A percentile compares a stretch with the other conserved stretches of the same genome.
Conservation (phyloP, 371 early-diverging fungal genomes). For the Dinochytrium kinnereticum region DNA sequence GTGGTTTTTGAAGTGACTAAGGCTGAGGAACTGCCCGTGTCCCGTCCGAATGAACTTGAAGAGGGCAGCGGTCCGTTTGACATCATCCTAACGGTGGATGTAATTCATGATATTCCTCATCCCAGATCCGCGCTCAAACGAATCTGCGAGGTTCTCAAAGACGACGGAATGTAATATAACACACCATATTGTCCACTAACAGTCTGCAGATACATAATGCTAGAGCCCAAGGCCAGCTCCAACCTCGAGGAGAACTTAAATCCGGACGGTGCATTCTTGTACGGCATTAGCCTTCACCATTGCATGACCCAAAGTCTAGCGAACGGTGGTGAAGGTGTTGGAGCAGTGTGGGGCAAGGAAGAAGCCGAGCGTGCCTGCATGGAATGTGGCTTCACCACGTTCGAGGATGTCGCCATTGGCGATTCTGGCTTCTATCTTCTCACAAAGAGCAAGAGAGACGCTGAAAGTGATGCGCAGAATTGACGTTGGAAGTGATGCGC, state of each 20-base stretch:
- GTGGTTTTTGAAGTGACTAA: not conserved
- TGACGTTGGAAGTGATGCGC: too few relatives aligned
- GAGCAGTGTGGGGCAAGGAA: constrained; percentile 11
- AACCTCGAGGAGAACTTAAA: not conserved
- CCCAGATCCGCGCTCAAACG: not conserved
- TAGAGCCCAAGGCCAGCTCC: constrained; percentile 8
- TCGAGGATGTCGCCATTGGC: too few relatives aligned
- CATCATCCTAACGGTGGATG: not conserved
- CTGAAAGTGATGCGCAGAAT: too few relatives aligned
- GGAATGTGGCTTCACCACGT: constrained; percentile 8
- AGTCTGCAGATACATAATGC: not conserved
- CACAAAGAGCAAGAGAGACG: too few relatives aligned
- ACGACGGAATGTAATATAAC: not conserved
- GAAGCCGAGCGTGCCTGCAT: not conserved
- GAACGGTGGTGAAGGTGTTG: constrained; percentile 11
- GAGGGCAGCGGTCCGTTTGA: not conserved
- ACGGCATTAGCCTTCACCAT: constrained; percentile 7
- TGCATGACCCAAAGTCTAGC: constrained; percentile 10
- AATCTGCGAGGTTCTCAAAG: not conserved
- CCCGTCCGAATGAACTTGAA: not conserved
- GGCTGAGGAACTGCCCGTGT: not conserved
- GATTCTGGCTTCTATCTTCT: too few relatives aligned
- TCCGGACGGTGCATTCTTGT: not conserved
- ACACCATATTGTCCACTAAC: not conserved
- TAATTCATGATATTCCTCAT: constrained; percentile 4